Evolutionary conservation across 805 yeast genomes (phyloP).

Genomic region (Komagataella phaffii): DNA sequence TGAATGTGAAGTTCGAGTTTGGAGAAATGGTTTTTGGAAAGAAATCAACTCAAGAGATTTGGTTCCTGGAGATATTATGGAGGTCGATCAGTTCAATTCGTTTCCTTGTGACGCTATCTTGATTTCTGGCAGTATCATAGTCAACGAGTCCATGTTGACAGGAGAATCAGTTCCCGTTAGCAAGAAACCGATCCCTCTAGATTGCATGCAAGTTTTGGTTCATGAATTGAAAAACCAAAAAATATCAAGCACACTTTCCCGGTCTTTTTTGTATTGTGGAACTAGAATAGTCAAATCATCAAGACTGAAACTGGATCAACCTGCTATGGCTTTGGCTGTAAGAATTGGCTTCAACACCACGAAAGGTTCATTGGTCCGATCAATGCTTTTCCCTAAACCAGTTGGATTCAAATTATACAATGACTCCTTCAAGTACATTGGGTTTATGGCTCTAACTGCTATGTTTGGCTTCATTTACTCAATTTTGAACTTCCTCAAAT

Average conservation of each 20-base stretch:
- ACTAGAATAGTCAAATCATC: constrained; percentile 80
- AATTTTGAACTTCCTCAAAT: constrained; percentile 64
- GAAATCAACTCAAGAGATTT: constrained; percentile 62
- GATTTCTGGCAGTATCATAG: constrained; percentile 84
- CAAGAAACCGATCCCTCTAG: constrained; percentile 53
- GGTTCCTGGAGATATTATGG: constrained; percentile 94
- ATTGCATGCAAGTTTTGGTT: constrained; percentile 40
- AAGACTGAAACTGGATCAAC: constrained; percentile 46
- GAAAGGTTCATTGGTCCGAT: constrained; percentile 84
- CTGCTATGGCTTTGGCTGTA: constrained; percentile 78
- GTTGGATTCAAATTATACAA: constrained; percentile 84
- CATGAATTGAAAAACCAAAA: constrained; percentile 42
- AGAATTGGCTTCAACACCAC: constrained; percentile 93
- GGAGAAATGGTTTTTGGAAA: constrained; percentile 90
- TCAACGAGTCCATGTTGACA: constrained; percentile 96
- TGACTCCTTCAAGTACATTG: constrained; percentile 93
- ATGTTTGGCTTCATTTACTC: constrained; percentile 72
- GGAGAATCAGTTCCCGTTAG: constrained; percentile 98
- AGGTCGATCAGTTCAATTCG: constrained; percentile 52
- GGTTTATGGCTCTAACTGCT: constrained; percentile 85
- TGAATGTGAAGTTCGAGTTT: constrained; percentile 74
- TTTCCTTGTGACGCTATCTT: constrained; percentile 88
- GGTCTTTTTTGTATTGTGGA: constrained; percentile 74
- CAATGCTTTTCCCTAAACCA: constrained; percentile 96
- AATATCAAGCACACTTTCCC: constrained; percentile 53